A percentile compares a stretch with the other conserved stretches of the same genome.
Evolutionary conservation across 2,329 filamentous ascomycete species (phyloP).

Genomic region (Colletotrichum musicola): DNA sequence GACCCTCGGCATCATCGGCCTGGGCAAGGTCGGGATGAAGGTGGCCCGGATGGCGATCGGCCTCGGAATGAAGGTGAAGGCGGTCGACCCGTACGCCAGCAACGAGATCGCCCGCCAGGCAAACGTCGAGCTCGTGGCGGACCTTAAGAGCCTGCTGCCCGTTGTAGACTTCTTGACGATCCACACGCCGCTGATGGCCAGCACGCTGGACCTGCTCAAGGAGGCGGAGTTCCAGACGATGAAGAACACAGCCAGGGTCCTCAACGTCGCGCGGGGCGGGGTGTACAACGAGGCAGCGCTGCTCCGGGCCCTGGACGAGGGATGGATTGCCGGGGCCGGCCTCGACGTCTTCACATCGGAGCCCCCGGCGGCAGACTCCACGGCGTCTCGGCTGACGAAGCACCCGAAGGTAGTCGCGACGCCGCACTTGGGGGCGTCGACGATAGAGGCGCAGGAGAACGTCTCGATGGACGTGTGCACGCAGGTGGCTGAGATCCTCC

Average conservation of each 20-base stretch:
- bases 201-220: slow-evolving; percentile 80
- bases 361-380: slow-evolving; percentile 68
- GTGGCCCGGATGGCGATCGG: slow-evolving; percentile 85
- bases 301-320: slow-evolving; percentile 76
- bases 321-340: slow-evolving; percentile 80
- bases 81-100: slow-evolving; percentile 83
- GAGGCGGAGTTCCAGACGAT: slow-evolving; percentile 75
- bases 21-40: slow-evolving; percentile 87
- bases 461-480: slow-evolving; percentile 86
- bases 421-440: slow-evolving; percentile 84
- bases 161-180: slow-evolving; percentile 82
- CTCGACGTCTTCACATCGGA: slow-evolving; percentile 85
- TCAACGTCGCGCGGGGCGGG: slow-evolving; percentile 85
- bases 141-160: slow-evolving; percentile 71
- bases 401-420: slow-evolving; percentile 82
- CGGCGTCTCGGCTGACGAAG: slow-evolving; percentile 72
- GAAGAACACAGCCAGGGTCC: slow-evolving; percentile 79
- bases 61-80: slow-evolving; percentile 80
- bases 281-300: slow-evolving; percentile 84
- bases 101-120: slow-evolving; percentile 76
- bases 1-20: slow-evolving; percentile 79
- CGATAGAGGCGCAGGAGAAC: slow-evolving; percentile 86
- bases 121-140: slow-evolving; percentile 72
- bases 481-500: slow-evolving; percentile 80
- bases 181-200: slow-evolving; percentile 83